Base-by-base conservation (phyloP, 73 alveolate species). In the Paramecium sonneborni region DNA sequence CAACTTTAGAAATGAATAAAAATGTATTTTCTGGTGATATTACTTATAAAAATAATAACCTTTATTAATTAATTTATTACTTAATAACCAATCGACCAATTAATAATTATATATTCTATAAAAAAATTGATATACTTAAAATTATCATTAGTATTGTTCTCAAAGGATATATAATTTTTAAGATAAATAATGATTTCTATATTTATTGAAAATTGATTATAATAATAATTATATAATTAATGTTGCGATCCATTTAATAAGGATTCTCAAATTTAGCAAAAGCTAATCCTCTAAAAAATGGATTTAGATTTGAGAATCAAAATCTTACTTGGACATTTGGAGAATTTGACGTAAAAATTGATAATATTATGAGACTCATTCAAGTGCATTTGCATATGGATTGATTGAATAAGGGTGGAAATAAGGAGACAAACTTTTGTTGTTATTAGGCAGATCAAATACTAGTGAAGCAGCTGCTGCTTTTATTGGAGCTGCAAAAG, bases 341-440 rank as follows among this genome's bases (percentile, higher is more conserved):
- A 37, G 93, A 87, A 11, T 67, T 67, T 15, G 93, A 87, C 2
- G 93, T 67, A 41, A 68, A 6, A 62, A 24, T 48, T 8, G 57
- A 18, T 10, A 21, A 6, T 32, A 8, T 2, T 30, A 2, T 28
- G 6, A 86, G 93, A 44, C 93, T 10, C 86, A 86, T 21, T 57
- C 93, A 9, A 58, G 37, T 86, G 93, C 93, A 35, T 86, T 86
- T 74, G 93, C 93, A 43, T 86, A 86, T 57, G 93, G 93, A 15
- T 41, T 86, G 28, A 18, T 55, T 57, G 93, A 86, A 34, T 58
- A 57, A 30, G 94, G 93, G 34, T 86, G 93, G 93, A 57, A 86
- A 28, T 68, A 41, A 56, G 93, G 93, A 57, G 93, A 86, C 21
- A 86, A 86, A 44, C 57, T 88, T 15, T 70, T 88, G 12, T 58